These are phyloP conservation scores for Wickerhamomyces chaumierensis DNA, from an alignment of 805 yeast genomes.

Conservation along the genomic window DNA sequence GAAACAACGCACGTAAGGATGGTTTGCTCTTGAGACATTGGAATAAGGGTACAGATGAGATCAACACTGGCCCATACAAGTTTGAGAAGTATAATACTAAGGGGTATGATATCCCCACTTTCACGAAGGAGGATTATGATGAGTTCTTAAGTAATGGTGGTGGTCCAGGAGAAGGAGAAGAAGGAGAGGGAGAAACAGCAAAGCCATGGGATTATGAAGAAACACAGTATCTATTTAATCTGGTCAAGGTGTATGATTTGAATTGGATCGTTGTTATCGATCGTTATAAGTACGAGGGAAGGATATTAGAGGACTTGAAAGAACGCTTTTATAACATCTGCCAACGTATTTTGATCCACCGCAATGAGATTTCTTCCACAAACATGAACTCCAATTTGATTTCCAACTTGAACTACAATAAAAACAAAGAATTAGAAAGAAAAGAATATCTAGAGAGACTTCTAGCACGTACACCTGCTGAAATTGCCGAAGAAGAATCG, in stretches of 20 bases:
- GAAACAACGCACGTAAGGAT: slow-evolving; percentile 38
- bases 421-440: slow-evolving; percentile 63
- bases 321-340: slow-evolving; percentile 69
- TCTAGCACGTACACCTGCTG: slow-evolving; percentile 82
- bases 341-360: slow-evolving; percentile 36
- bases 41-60: slow-evolving; percentile 60
- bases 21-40: slow-evolving; percentile 62
- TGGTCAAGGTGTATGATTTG: slow-evolving; percentile 41
- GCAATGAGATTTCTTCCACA: slow-evolving; percentile 27
- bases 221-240: slow-evolving; percentile 64
- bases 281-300: slow-evolving; percentile 29
- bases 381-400: slow-evolving; percentile 42
- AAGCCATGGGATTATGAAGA: slow-evolving; percentile 68
- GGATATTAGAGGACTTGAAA: slow-evolving; percentile 71
- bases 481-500: slow-evolving; percentile 95
- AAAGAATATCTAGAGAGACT: slow-evolving; percentile 71
- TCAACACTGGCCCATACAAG: slow-evolving; percentile 35
- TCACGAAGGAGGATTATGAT: slow-evolving; percentile 52
- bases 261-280: slow-evolving; percentile 62
- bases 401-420: slow-evolving; percentile 57
- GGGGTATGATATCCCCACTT: slow-evolving; percentile 54
- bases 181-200: slow-evolving; percentile 17
- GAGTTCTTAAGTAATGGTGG: slow-evolving; percentile 24
- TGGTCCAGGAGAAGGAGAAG: slow-evolving; percentile 12
- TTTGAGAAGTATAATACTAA: slow-evolving; percentile 71